These are phyloP conservation scores for Pyracantha coccinea DNA, from an alignment of 331 rosid species.

Conservation along the genomic window DNA sequence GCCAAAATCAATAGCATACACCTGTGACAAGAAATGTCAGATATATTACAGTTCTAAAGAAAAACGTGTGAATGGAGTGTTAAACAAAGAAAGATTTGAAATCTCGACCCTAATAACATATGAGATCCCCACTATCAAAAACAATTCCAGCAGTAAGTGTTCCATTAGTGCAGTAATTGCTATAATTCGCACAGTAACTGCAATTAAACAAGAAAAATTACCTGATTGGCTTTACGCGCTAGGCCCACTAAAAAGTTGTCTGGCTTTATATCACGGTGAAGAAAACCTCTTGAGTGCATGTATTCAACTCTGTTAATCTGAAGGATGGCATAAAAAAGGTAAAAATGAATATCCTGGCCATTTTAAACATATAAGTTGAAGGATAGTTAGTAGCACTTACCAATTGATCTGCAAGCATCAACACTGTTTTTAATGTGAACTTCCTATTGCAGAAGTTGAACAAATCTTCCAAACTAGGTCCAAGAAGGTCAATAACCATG, in stretches of 20 bases:
- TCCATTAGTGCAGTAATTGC: background rate
- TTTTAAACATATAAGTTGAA: constrained; percentile 10
- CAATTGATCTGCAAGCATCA: constrained; percentile 98
- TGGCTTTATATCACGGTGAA: constrained; percentile 98
- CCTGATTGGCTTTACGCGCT: constrained; percentile 97
- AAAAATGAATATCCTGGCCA: background rate
- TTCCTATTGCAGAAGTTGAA: constrained; percentile 94
- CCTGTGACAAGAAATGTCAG: constrained; percentile 38
- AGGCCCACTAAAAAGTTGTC: constrained; percentile 98
- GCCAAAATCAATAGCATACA: constrained; percentile 85
- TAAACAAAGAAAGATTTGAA: background rate
- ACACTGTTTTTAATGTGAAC: constrained; percentile 79
- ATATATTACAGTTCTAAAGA: background rate
- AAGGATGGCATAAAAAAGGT: constrained; percentile 17
- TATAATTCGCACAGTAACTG: background rate
- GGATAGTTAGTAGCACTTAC: constrained; percentile 37
- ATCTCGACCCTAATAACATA: background rate
- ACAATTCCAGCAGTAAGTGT: background rate
- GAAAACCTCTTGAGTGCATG: constrained; percentile 99
- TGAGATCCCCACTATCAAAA: background rate
- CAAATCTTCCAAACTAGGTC: constrained; percentile 97
- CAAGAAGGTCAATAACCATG: constrained; percentile 98
- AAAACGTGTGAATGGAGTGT: background rate
- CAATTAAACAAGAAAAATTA: constrained; percentile 16
- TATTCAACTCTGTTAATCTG: constrained; percentile 98